These are phyloP conservation scores for Aspergillus quadrilineatus DNA, from an alignment of 2,329 filamentous ascomycete genomes.

Conservation along the genomic window DNA sequence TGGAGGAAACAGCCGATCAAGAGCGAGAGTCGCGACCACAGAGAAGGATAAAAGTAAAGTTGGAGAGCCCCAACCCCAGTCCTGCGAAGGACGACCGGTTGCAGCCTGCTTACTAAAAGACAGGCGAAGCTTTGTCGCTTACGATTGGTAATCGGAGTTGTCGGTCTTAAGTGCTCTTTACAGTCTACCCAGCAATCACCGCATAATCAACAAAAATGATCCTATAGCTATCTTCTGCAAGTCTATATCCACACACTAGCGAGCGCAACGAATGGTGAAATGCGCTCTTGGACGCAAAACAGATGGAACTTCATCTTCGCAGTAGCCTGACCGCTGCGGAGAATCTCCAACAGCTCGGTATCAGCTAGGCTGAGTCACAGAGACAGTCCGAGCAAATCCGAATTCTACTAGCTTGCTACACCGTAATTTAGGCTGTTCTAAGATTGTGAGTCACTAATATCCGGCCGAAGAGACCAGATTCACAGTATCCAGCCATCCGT, in stretches of 20 bases:
- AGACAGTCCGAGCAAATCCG: neutral
- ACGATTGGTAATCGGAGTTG: conserved; percentile 3
- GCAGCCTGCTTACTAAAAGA: conserved; percentile 8
- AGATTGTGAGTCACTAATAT: neutral
- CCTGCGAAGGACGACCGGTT: neutral
- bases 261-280: too few relatives aligned
- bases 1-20: neutral
- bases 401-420: too few relatives aligned
- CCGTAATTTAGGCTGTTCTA: too few relatives aligned
- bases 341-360: neutral
- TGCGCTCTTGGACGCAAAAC: neutral
- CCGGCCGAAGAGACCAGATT: neutral
- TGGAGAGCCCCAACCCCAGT: neutral
- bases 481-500: neutral
- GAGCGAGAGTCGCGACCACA: conserved; percentile 5
- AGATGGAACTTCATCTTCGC: neutral
- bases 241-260: neutral
- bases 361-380: neutral
- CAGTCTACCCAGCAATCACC: neutral
- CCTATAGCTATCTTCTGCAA: neutral
- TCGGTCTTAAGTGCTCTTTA: neutral
- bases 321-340: neutral
- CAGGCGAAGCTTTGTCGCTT: conserved; percentile 3
- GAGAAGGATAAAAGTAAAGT: neutral
- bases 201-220: neutral